Evolutionary conservation across 352 stramenopile species (phyloP).

Genomic region (Phytophthora pinifolia): DNA sequence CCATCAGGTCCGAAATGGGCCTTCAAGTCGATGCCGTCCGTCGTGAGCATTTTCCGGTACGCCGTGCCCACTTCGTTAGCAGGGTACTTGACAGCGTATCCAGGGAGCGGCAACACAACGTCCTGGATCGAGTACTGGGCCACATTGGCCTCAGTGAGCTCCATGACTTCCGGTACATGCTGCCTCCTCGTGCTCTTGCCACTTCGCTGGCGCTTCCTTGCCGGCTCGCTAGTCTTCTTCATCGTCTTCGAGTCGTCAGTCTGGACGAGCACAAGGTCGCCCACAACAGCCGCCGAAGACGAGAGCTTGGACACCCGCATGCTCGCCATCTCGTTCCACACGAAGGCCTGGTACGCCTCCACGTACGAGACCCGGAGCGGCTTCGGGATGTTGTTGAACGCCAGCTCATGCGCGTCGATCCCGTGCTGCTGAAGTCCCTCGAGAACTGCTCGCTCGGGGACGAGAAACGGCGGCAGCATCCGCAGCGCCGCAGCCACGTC

Average conservation of each 20-base stretch:
- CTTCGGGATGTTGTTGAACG: conserved; percentile 65
- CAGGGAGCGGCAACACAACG: conserved; percentile 94
- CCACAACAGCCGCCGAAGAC: conserved; percentile 60
- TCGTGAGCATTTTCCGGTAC: conserved; percentile 56
- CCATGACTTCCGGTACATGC: conserved; percentile 33
- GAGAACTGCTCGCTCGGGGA: conserved; percentile 69
- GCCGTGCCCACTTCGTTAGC: conserved; percentile 58
- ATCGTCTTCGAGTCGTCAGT: conserved; percentile 11
- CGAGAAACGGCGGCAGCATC: conserved; percentile 75
- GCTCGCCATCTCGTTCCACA: conserved; percentile 96
- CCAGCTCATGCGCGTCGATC: conserved; percentile 69
- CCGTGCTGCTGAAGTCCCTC: conserved; percentile 76
- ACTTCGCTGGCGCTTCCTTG: conserved; percentile 39
- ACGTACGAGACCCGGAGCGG: conserved; percentile 67
- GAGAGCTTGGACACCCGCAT: conserved; percentile 78
- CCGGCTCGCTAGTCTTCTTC: conserved; percentile 22
- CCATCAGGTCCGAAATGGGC: conserved; percentile 46
- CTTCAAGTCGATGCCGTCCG: conserved; percentile 60
- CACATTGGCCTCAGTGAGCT: conserved; percentile 87
- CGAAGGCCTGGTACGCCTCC: conserved; percentile 91
- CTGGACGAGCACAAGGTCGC: conserved; percentile 86
- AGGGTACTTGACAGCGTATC: conserved; percentile 86
- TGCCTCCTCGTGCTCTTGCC: conserved; percentile 22
- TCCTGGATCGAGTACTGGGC: conserved; percentile 90
- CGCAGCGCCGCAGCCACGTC: conserved; percentile 73